phyloP scores from a whole-genome alignment of 2,329 filamentous ascomycete genomes.

The Calonectria ilicicola region DNA sequence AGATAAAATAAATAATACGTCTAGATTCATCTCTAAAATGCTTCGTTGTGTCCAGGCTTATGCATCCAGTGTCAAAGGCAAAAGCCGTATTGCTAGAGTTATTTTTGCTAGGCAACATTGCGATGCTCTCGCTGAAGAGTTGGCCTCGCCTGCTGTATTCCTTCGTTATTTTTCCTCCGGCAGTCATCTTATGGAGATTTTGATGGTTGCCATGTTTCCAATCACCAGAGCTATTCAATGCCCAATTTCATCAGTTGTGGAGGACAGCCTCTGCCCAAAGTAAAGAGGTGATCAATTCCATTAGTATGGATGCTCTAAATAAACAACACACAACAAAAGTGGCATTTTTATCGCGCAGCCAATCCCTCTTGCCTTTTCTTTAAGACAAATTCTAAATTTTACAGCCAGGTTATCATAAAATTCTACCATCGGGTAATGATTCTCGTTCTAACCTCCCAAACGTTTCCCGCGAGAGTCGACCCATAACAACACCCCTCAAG shows the following conservation, averaged over 20 bases:
- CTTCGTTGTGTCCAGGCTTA: neutral
- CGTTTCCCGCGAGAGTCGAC: neutral
- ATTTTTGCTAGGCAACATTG: too few relatives aligned
- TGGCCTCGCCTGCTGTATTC: too few relatives aligned
- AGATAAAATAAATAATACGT: neutral
- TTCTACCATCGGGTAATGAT: neutral
- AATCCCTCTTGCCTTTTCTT: neutral
- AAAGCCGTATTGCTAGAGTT: too few relatives aligned
- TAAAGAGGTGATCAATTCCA: too few relatives aligned
- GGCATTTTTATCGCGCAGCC: neutral
- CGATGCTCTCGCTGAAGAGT: too few relatives aligned
- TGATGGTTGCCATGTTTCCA: too few relatives aligned
- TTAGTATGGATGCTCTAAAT: neutral
- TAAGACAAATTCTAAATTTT: neutral
- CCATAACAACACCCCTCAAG: neutral
- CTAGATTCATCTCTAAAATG: neutral
- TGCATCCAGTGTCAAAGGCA: neutral
- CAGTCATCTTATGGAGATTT: too few relatives aligned
- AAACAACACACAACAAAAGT: neutral
- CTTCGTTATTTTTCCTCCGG: too few relatives aligned
- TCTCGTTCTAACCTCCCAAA: neutral
- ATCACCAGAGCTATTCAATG: too few relatives aligned
- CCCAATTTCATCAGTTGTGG: too few relatives aligned
- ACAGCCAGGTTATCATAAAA: neutral
- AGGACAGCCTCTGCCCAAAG: too few relatives aligned